phyloP scores from a whole-genome alignment of 345 rosid genomes.

The Trapa bicornis region DNA sequence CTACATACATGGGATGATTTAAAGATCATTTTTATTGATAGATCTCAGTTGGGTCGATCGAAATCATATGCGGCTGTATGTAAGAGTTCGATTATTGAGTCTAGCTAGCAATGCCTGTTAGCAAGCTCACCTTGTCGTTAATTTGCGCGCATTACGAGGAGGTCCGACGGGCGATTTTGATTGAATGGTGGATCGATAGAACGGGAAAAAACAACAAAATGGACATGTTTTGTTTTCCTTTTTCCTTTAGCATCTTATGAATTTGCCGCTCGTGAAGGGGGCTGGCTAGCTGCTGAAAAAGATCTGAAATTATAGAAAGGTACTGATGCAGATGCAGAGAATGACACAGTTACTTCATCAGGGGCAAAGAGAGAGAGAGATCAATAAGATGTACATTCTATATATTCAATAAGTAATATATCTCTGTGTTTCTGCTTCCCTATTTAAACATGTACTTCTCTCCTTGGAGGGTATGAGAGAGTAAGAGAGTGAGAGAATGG shows the following conservation, averaged over 20 bases:
- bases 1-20: not conserved
- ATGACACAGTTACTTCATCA: constrained; percentile 1
- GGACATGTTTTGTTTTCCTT: not conserved
- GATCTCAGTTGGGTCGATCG: not conserved
- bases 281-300: not conserved
- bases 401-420: not conserved
- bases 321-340: not conserved
- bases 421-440: not conserved
- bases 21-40: no score
- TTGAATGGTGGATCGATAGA: not conserved
- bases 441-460: not conserved
- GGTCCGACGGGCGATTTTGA: not conserved
- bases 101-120: not conserved
- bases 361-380: not conserved
- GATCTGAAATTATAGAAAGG: not conserved
- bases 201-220: not conserved
- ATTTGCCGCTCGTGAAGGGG: constrained; percentile 4
- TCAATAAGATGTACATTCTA: no score
- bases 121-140: not conserved
- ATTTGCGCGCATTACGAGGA: not conserved
- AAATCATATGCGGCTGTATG: no score
- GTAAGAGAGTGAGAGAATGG: constrained; percentile 16
- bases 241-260: not conserved
- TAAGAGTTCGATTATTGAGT: not conserved
- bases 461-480: constrained; percentile 1